These are phyloP conservation scores for Camelina sativa DNA, from an alignment of 345 rosid species.

Conservation along the genomic window DNA sequence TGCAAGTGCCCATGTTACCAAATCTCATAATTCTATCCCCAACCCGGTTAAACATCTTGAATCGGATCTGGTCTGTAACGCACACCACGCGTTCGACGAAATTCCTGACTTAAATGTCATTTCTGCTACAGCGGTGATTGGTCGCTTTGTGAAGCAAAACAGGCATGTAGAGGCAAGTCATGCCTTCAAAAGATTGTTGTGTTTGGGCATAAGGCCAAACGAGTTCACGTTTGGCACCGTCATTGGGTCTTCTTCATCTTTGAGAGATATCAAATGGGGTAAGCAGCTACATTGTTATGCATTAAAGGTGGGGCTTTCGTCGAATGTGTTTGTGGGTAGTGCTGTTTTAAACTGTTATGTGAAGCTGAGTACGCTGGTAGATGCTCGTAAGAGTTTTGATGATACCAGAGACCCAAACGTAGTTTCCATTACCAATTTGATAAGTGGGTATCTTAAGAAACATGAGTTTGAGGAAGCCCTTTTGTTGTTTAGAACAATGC, in stretches of 20 bases:
- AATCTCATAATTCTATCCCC: conserved; percentile 20
- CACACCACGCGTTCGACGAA: conserved; percentile 58
- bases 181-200: conserved; percentile 59
- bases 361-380: conserved; percentile 58
- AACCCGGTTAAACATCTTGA: not conserved
- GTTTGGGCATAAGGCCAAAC: conserved; percentile 59
- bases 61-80: conserved; percentile 21
- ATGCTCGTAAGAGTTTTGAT: conserved; percentile 61
- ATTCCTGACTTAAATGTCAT: conserved; percentile 55
- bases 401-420: conserved; percentile 67
- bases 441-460: conserved; percentile 63
- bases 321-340: conserved; percentile 75
- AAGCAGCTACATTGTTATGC: conserved; percentile 71
- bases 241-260: conserved; percentile 54
- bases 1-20: conserved; percentile 19
- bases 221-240: conserved; percentile 78
- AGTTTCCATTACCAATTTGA: conserved; percentile 69
- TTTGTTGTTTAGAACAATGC: conserved; percentile 56
- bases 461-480: conserved; percentile 55
- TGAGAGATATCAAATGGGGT: conserved; percentile 52
- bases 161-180: conserved; percentile 53
- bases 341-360: conserved; percentile 63
- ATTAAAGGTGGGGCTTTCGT: conserved; percentile 61
- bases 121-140: conserved; percentile 60
- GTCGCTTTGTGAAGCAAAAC: conserved; percentile 51